phyloP scores from a whole-genome alignment of 441 rosid genomes.

The Pelargonium citronellum region DNA sequence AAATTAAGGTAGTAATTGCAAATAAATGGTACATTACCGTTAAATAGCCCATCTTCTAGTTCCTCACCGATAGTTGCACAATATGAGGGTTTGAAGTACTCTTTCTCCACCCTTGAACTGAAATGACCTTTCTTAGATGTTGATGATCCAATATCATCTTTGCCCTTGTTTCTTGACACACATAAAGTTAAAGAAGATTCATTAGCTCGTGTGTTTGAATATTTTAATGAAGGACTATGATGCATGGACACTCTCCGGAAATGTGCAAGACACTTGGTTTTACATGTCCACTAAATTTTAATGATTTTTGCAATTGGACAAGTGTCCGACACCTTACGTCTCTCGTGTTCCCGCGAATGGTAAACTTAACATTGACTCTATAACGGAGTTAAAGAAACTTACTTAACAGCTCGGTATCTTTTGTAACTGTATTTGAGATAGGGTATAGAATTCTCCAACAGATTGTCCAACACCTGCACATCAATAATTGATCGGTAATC shows the following conservation, averaged over 20 bases:
- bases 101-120: constrained; percentile 84
- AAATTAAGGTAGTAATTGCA: background rate
- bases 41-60: constrained; percentile 88
- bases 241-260: too few species aligned
- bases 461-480: constrained; percentile 68
- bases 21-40: constrained; percentile 47
- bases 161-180: constrained; percentile 58
- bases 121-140: constrained; percentile 40
- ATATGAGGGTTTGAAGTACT: constrained; percentile 73
- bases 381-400: constrained; percentile 14
- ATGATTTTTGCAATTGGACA: too few species aligned
- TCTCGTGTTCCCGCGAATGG: background rate
- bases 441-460: constrained; percentile 73
- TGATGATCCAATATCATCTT: constrained; percentile 38
- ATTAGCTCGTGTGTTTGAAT: constrained; percentile 4
- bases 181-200: background rate
- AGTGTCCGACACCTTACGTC: too few species aligned
- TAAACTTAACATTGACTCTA: background rate
- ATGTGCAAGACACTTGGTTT: too few species aligned
- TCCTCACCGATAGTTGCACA: constrained; percentile 80
- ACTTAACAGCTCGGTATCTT: constrained; percentile 69
- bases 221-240: background rate
- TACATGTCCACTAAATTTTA: too few species aligned
- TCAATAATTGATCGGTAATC: constrained; percentile 7
- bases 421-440: constrained; percentile 75